phyloP scores from a whole-genome alignment of 495 filamentous ascomycete genomes.

The Hypoxylon crocopeplum region DNA sequence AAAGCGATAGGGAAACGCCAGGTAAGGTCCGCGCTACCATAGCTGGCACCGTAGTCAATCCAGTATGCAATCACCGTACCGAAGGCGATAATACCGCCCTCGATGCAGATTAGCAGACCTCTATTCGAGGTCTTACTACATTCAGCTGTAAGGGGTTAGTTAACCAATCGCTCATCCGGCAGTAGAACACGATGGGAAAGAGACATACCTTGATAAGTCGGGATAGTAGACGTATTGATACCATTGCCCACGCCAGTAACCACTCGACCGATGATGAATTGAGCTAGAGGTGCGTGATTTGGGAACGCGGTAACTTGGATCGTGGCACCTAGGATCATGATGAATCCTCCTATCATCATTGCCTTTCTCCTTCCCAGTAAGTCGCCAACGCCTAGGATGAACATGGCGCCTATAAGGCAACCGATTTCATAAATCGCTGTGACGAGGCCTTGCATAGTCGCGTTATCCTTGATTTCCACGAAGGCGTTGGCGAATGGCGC shows the following conservation, averaged over 20 bases:
- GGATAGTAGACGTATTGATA: slow-evolving; percentile 75
- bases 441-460: slow-evolving; percentile 79
- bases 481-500: slow-evolving; percentile 74
- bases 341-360: slow-evolving; percentile 62
- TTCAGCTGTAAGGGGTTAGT: slow-evolving; percentile 24
- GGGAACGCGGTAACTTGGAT: slow-evolving; percentile 65
- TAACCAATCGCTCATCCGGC: neutral
- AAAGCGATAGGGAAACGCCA: slow-evolving; percentile 81
- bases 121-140: slow-evolving; percentile 72
- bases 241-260: slow-evolving; percentile 75
- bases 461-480: slow-evolving; percentile 66
- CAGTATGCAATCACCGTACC: slow-evolving; percentile 77
- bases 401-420: slow-evolving; percentile 76
- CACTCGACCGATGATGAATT: slow-evolving; percentile 74
- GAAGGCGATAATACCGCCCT: slow-evolving; percentile 76
- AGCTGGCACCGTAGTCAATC: slow-evolving; percentile 75
- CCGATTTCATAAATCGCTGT: slow-evolving; percentile 87
- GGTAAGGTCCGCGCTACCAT: slow-evolving; percentile 62
- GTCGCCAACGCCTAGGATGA: slow-evolving; percentile 73
- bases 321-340: slow-evolving; percentile 74
- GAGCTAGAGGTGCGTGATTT: slow-evolving; percentile 50
- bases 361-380: slow-evolving; percentile 66
- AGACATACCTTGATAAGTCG: slow-evolving; percentile 75
- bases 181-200: slow-evolving; percentile 56
- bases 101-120: slow-evolving; percentile 77